Evolutionary conservation across 2,329 filamentous ascomycete species (phyloP).

Genomic region (Sarocladiaceae sp.): DNA sequence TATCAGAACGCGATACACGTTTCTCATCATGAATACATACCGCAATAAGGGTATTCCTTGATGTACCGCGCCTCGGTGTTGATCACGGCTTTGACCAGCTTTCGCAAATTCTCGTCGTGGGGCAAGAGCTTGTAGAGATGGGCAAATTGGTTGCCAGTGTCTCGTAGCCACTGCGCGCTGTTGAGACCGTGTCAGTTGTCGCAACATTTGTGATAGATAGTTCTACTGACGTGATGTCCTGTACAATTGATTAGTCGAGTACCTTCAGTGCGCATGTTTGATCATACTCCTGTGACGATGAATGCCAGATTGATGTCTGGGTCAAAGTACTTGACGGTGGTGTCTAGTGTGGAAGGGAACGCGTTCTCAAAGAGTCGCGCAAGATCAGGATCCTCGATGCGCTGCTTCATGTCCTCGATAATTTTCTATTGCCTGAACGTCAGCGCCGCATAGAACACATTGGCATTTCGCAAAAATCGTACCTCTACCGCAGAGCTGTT

Average conservation of each 20-base stretch:
- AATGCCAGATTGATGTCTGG: conserved; percentile 55
- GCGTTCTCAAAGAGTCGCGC: conserved; percentile 65
- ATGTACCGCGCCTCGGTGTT: conserved; percentile 72
- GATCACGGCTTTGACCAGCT: conserved; percentile 66
- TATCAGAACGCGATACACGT: not conserved
- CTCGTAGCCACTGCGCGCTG: conserved; percentile 87
- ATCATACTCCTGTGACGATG: conserved; percentile 65
- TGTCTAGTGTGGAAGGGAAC: conserved; percentile 71
- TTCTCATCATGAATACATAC: not conserved
- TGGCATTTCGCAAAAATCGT: too few species aligned
- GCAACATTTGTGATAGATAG: not conserved
- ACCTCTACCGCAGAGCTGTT: conserved; percentile 24
- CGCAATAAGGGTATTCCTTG: conserved; percentile 72
- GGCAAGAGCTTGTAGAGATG: conserved; percentile 64
- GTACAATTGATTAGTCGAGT: conserved; percentile 71
- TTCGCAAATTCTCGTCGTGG: conserved; percentile 44
- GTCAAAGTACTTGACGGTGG: conserved; percentile 50
- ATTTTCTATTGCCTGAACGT: conserved; percentile 48
- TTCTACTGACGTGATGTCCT: conserved; percentile 60
- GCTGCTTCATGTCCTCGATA: conserved; percentile 21
- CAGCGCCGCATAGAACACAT: conserved; percentile 65
- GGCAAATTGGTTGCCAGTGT: conserved; percentile 72
- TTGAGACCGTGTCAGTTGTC: conserved; percentile 29
- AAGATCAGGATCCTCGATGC: conserved; percentile 56
- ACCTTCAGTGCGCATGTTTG: conserved; percentile 69